Base-by-base conservation (phyloP, 2,329 filamentous ascomycete species). In the Dactylellina haptotyla region DNA sequence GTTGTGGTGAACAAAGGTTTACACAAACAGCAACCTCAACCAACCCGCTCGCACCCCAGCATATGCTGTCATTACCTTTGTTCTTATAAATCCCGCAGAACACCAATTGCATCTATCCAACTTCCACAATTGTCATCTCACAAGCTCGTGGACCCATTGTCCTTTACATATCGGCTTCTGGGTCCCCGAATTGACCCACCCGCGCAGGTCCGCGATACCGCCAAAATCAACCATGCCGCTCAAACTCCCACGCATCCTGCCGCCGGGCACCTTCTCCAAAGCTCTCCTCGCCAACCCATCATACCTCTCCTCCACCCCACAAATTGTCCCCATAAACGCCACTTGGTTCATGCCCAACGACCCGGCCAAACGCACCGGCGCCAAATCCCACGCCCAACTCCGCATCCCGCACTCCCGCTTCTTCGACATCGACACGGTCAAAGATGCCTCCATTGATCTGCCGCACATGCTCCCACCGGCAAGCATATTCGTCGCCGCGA, bases 271-370 rank as follows among this genome's bases (percentile, higher is more conserved):
- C 82, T 88, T 98, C 66, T 83, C 89, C 79, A 87, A 90, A 76
- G 93, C 93, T 57, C 85, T 99, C 57, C 89, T 90, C 81, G 90
- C 90, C 82, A 96, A 94, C 81, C 87, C 92, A 2, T 87, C 90
- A 10, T 90, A 89, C 59, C 88, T 89, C 75, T 90, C 94, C 78
- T 92, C 91, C 72, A 90, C 91, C 45, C 90, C 94, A 0, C 89
- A 91, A 76, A 89, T 96, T 45, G 88, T 99, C 61, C 91, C 95
- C 1, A 85, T 99, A 43, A 97, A 93, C 82, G 95, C 93, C 50
- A 87, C 92, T 23, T 99, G 95, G 95, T 99, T 97, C 80, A 87
- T 99, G 75, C 95, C 95, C 75, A 98, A 97, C 81, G 94, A 97
- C 77, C 87, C 87, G 61, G 89, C 93, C 75, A 91, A 87, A 54